These are phyloP conservation scores for Talaromyces albobiverticillius DNA, from an alignment of 2,329 filamentous ascomycete genomes.

Conservation along the genomic window DNA sequence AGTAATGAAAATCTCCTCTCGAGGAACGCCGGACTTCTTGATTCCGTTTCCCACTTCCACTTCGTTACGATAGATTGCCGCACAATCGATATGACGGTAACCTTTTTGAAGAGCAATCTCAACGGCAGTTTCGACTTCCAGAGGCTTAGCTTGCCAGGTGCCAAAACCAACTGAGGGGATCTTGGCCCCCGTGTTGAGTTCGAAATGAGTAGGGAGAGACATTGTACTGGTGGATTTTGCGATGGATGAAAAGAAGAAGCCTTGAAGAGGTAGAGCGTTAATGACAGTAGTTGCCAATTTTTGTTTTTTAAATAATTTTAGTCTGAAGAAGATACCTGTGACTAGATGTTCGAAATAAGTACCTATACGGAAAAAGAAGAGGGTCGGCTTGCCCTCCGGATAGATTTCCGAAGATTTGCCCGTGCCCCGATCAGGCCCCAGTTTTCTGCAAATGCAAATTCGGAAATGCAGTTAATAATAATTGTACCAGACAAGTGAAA, in stretches of 20 bases:
- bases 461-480: background rate
- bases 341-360: too few species aligned
- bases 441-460: too few species aligned
- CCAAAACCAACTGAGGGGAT: conserved; percentile 65
- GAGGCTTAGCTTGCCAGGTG: conserved; percentile 63
- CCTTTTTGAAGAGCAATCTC: conserved; percentile 52
- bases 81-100: conserved; percentile 42
- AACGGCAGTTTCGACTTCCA: conserved; percentile 59
- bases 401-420: background rate
- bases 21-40: conserved; percentile 63
- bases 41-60: conserved; percentile 77
- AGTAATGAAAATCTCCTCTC: conserved; percentile 77
- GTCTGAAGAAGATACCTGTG: too few species aligned
- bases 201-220: conserved; percentile 53
- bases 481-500: too few species aligned
- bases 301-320: too few species aligned
- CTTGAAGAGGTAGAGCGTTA: too few species aligned
- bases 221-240: conserved; percentile 35
- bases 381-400: background rate
- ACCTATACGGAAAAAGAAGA: background rate
- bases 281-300: too few species aligned
- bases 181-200: conserved; percentile 62
- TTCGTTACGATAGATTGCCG: conserved; percentile 57
- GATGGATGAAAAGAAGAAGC: background rate
- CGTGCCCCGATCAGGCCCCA: background rate